Conservation (phyloP, 495 filamentous ascomycete genomes). For the Niebla homalea region DNA sequence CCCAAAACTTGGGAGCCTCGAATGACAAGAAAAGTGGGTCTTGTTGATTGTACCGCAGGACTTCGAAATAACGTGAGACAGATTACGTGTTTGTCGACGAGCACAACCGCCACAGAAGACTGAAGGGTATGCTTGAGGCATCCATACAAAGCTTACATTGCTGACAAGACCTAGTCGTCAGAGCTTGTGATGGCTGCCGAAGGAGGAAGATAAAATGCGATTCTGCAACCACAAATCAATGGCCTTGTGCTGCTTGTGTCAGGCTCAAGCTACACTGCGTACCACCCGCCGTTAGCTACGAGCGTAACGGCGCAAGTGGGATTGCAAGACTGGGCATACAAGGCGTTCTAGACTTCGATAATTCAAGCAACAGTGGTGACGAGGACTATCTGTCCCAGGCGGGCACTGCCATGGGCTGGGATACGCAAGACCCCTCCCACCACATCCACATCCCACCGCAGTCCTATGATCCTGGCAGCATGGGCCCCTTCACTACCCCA, state of each 20-base stretch:
- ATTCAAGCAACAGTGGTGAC: slow-evolving; percentile 33
- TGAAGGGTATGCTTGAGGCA: slow-evolving; percentile 59
- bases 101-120: slow-evolving; percentile 91
- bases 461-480: slow-evolving; percentile 17
- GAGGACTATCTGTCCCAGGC: slow-evolving; percentile 39
- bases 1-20: slow-evolving; percentile 22
- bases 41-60: not conserved
- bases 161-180: slow-evolving; percentile 58
- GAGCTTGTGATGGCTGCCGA: slow-evolving; percentile 92
- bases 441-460: slow-evolving; percentile 13
- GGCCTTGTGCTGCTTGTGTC: slow-evolving; percentile 92
- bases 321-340: slow-evolving; percentile 17
- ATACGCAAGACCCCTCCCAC: slow-evolving; percentile 10
- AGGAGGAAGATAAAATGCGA: slow-evolving; percentile 83
- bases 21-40: slow-evolving; percentile 19
- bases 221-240: slow-evolving; percentile 93
- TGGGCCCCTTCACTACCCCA: slow-evolving; percentile 22
- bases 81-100: slow-evolving; percentile 99
- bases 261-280: slow-evolving; percentile 88
- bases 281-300: slow-evolving; percentile 77
- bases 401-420: slow-evolving; percentile 15
- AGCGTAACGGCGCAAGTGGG: slow-evolving; percentile 34
- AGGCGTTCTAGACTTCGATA: slow-evolving; percentile 26
- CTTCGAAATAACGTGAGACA: slow-evolving; percentile 22
- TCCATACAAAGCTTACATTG: not conserved